A percentile compares a stretch with the other conserved stretches of the same genome.
These are phyloP conservation scores for Septoria petroselini DNA, from an alignment of 2,329 filamentous ascomycete genomes.

Conservation along the genomic window DNA sequence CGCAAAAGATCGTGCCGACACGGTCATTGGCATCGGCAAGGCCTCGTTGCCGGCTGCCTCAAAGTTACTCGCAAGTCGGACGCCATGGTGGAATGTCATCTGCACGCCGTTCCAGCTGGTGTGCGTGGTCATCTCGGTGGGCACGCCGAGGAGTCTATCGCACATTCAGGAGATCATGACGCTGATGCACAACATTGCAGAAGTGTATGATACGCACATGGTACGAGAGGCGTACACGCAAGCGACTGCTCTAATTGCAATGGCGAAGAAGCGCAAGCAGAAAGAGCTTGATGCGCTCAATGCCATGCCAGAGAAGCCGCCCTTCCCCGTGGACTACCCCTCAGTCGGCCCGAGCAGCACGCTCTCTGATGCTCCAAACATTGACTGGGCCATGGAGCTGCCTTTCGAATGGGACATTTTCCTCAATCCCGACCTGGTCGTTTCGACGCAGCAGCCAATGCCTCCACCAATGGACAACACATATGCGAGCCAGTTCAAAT, in stretches of 20 bases:
- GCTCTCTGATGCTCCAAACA: slow-evolving; percentile 33
- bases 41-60: slow-evolving; percentile 38
- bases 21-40: slow-evolving; percentile 39
- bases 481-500: slow-evolving; percentile 24
- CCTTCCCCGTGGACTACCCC: slow-evolving; percentile 32
- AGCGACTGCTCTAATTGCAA: slow-evolving; percentile 33
- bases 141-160: slow-evolving; percentile 39
- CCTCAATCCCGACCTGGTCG: slow-evolving; percentile 36
- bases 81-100: slow-evolving; percentile 47
- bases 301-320: slow-evolving; percentile 28
- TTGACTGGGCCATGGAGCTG: slow-evolving; percentile 37
- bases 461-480: slow-evolving; percentile 20
- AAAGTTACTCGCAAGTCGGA: slow-evolving; percentile 36
- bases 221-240: slow-evolving; percentile 41
- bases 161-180: slow-evolving; percentile 40
- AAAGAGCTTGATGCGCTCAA: slow-evolving; percentile 35
- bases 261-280: slow-evolving; percentile 36
- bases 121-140: slow-evolving; percentile 43
- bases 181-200: slow-evolving; percentile 41
- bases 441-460: slow-evolving; percentile 30
- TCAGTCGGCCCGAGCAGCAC: slow-evolving; percentile 30
- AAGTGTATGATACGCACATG: slow-evolving; percentile 39
- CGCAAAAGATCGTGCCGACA: slow-evolving; percentile 40
- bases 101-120: slow-evolving; percentile 45
- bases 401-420: slow-evolving; percentile 39